Percentiles rank a stretch among this genome's conserved stretches.
phyloP scores from a whole-genome alignment of 1,139 yeast genomes.

The Neolecta irregularis region DNA sequence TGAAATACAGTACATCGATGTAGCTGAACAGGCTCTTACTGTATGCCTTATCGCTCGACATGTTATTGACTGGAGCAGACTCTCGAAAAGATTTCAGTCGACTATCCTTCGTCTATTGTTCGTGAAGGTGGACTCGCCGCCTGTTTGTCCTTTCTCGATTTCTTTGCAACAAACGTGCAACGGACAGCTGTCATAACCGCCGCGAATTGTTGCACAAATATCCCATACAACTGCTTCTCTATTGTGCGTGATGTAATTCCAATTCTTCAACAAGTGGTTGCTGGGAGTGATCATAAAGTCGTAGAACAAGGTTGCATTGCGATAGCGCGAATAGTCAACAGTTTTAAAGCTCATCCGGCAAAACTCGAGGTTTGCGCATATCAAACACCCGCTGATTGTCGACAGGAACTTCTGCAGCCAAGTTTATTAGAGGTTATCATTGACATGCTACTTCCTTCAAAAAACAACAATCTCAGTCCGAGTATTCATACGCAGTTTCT shows the following conservation, averaged over 20 bases:
- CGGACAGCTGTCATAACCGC: conserved; percentile 65
- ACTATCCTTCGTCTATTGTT: conserved; percentile 25
- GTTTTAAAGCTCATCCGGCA: conserved; percentile 34
- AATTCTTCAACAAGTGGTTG: conserved; percentile 44
- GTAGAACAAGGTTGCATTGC: conserved; percentile 57
- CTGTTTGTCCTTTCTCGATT: conserved; percentile 64
- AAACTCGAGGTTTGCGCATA: no score
- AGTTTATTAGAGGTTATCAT: conserved; percentile 24
- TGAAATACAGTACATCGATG: conserved; percentile 71
- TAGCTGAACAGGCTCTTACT: conserved; percentile 83
- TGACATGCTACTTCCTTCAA: conserved; percentile 21
- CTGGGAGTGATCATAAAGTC: conserved; percentile 47
- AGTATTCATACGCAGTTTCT: conserved; percentile 19
- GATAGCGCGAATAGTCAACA: conserved; percentile 44
- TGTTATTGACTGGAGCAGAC: conserved; percentile 17
- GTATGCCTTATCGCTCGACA: conserved; percentile 26
- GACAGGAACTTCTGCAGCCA: no score
- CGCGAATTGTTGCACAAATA: conserved; percentile 52
- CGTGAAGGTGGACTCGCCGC: conserved; percentile 47
- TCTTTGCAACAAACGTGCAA: conserved; percentile 80
- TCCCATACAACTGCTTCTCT: conserved; percentile 33
- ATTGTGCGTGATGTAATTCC: conserved; percentile 45
- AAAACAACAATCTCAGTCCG: conserved; percentile 14
- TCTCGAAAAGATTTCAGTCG: conserved; percentile 25
- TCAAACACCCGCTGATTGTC: no score